phyloP scores from a whole-genome alignment of 2,329 filamentous ascomycete genomes.

The Scopulariopsis brevicaulis region DNA sequence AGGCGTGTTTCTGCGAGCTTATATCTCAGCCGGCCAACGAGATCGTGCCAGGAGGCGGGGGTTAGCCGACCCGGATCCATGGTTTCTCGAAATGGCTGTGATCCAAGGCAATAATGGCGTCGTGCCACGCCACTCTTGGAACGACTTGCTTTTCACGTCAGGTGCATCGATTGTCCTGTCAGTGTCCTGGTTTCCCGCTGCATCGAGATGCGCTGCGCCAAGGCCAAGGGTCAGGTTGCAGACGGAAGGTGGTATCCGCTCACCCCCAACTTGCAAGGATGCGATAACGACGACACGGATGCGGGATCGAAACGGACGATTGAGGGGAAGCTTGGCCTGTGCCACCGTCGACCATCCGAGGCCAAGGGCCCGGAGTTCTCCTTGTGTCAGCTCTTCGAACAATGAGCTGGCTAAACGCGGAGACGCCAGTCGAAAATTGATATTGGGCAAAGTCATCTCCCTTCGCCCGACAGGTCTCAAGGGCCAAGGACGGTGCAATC shows the following conservation, averaged over 20 bases:
- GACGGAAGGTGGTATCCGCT: background rate
- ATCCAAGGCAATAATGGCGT: background rate
- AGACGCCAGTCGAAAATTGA: too few relatives aligned
- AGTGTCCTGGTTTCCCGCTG: background rate
- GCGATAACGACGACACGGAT: background rate
- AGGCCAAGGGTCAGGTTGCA: background rate
- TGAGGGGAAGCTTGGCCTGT: too few relatives aligned
- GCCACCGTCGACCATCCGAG: too few relatives aligned
- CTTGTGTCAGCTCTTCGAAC: too few relatives aligned
- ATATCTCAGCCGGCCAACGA: background rate
- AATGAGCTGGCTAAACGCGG: too few relatives aligned
- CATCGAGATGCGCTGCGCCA: background rate
- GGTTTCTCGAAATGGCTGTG: background rate
- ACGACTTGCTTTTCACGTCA: background rate
- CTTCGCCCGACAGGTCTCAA: too few relatives aligned
- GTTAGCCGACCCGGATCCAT: background rate
- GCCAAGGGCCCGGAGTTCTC: too few relatives aligned
- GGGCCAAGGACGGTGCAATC: too few relatives aligned
- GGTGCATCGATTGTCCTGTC: background rate
- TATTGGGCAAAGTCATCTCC: too few relatives aligned
- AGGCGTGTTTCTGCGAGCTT: background rate
- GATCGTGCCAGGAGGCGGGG: background rate
- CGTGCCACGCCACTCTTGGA: background rate
- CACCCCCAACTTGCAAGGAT: background rate
- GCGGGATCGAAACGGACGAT: background rate